Evolutionary conservation across 805 yeast genomes (phyloP).

Genomic region (Yarrowia yakushimensis): DNA sequence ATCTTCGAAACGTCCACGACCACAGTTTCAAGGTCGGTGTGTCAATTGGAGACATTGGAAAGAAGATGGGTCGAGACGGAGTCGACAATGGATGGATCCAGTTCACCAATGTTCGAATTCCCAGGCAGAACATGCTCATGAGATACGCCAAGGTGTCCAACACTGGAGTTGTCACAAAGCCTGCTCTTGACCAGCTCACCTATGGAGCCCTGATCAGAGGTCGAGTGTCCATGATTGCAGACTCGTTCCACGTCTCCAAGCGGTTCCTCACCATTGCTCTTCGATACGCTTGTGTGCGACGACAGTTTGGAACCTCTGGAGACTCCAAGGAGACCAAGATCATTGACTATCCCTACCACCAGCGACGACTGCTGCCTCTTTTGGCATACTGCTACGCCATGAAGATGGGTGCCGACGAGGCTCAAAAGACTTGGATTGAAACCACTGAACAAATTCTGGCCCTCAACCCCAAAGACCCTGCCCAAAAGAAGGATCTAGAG

Average conservation of each 20-base stretch:
- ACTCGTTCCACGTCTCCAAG: slow-evolving; percentile 75
- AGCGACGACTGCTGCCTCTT: slow-evolving; percentile 76
- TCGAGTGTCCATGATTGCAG: slow-evolving; percentile 83
- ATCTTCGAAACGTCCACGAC: slow-evolving; percentile 63
- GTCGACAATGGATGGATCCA: slow-evolving; percentile 97
- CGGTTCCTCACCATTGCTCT: slow-evolving; percentile 81
- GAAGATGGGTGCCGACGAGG: slow-evolving; percentile 64
- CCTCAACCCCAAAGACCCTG: slow-evolving; percentile 43
- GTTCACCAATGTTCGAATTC: slow-evolving; percentile 76
- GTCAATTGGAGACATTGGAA: slow-evolving; percentile 85
- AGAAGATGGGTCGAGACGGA: slow-evolving; percentile 93
- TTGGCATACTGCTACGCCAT: slow-evolving; percentile 75
- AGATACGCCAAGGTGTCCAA: slow-evolving; percentile 66
- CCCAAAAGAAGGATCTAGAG: slow-evolving; percentile 47
- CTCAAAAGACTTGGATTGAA: slow-evolving; percentile 49
- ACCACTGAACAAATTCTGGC: slow-evolving; percentile 42
- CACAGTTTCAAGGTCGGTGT: slow-evolving; percentile 76
- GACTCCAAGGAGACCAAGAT: slow-evolving; percentile 62
- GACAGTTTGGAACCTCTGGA: slow-evolving; percentile 63
- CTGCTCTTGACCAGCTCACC: slow-evolving; percentile 82
- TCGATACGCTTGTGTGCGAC: slow-evolving; percentile 82
- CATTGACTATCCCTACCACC: slow-evolving; percentile 83
- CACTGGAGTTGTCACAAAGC: slow-evolving; percentile 67
- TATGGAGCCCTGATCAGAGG: slow-evolving; percentile 85
- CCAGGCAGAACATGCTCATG: slow-evolving; percentile 75